Evolutionary conservation across 495 filamentous ascomycete genomes (phyloP), one percentile per base, ranked within the genome.

Genomic region (Filosporella fistucella): DNA sequence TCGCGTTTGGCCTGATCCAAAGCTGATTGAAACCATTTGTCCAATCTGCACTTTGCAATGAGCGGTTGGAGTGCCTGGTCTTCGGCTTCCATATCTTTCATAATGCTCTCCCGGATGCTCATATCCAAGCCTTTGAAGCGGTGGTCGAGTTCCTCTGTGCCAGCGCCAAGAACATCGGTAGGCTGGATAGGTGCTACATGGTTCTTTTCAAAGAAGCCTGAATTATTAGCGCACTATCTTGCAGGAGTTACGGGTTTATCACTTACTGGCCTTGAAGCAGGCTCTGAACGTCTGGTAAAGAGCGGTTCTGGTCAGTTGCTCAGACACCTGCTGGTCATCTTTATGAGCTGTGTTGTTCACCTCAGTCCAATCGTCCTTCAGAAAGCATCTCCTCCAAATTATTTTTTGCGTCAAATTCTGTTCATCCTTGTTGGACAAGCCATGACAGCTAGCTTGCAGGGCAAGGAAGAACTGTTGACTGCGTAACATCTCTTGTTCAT

Each of bases 371-470:
- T 86, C 66, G 54, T 86, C 82, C 42, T 69, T 68, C 50, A 84
- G 74, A 59, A 80, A 70, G 55, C 80, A 81, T 22, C 84, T 74
- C 55, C 82, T 75, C 83, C 84, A 88, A 33, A 86, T 78, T 30
- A 85, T 63, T 40, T 72, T 74, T 25, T 78, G 68, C 42, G 74
- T 46, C 14, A 74, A 28, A 2, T 17, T 10, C 17, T 57, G 66
- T 23, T 72, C 64, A 32, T 70, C 58, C 22, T 47, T 61, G 22
- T 65, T 57, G 38, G 67, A 64, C 26, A 55, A 57, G 30, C 69
- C 64, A 8, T 66, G 60, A 17, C 63, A 64, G 17, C 81, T 65
- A 6, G 76, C 74, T 29, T 75, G 65, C 25, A 88, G 63, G 34
- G 84, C 82, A 8, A 78, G 56, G 48, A 71, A 75, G 53, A 84